Evolutionary conservation across 2,329 filamentous ascomycete species (phyloP).

Genomic region (Arthrobotrys megalospora): DNA sequence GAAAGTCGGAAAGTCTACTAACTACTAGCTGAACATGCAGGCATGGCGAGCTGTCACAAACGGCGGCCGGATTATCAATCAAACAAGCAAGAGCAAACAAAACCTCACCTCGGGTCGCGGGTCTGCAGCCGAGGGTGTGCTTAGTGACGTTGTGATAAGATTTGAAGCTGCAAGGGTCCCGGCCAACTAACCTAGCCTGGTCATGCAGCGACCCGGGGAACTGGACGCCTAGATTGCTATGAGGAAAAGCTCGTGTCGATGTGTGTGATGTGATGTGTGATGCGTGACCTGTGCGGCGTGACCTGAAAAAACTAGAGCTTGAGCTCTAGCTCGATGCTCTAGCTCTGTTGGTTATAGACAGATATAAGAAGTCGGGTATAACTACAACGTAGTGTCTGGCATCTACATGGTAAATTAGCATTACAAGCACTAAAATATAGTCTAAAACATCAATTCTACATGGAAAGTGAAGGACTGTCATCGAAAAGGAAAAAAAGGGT

Average conservation of each 20-base stretch:
- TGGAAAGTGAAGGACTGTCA: neutral
- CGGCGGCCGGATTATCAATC: constrained; percentile 35
- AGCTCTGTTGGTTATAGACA: neutral
- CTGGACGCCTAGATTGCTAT: constrained; percentile 14
- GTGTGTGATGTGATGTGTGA: constrained; percentile 9
- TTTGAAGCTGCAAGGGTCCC: constrained; percentile 35
- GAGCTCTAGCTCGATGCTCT: neutral
- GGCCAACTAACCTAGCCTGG: constrained; percentile 38
- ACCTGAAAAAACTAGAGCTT: neutral
- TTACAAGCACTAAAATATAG: constrained; percentile 13
- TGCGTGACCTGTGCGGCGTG: constrained; percentile 24
- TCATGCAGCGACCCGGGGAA: constrained; percentile 29
- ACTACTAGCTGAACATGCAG: neutral
- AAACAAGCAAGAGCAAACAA: constrained; percentile 2
- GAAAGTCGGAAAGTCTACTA: neutral
- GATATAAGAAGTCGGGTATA: too few species aligned
- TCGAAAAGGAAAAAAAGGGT: constrained; percentile 6
- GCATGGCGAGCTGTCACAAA: neutral
- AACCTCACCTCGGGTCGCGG: constrained; percentile 16
- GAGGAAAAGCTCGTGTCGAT: constrained; percentile 25
- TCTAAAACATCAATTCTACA: constrained; percentile 14
- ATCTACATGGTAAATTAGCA: constrained; percentile 7
- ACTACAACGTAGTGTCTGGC: neutral
- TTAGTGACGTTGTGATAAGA: constrained; percentile 46
- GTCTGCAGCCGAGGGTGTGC: constrained; percentile 26